Conservation (phyloP, 2,329 filamentous ascomycete genomes). For the Beauveria sp. region DNA sequence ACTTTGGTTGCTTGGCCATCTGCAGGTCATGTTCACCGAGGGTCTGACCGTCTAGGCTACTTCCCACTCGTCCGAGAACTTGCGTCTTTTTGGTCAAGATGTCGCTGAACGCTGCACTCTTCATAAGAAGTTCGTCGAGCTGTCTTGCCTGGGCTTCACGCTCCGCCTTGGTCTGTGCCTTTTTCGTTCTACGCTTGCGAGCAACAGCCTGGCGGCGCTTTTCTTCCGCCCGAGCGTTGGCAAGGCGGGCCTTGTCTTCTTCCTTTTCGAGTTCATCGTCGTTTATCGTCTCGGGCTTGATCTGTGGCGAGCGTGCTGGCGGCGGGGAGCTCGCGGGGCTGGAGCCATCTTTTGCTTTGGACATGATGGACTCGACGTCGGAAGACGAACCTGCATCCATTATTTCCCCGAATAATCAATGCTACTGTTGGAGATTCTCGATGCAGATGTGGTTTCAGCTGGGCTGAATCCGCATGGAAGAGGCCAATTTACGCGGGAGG, state of each 20-base stretch:
- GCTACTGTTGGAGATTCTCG: not conserved
- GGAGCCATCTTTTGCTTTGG: constrained; percentile 8
- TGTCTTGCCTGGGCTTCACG: constrained; percentile 51
- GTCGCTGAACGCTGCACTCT: constrained; percentile 54
- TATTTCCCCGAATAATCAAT: not conserved
- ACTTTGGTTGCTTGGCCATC: constrained; percentile 78
- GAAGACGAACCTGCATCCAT: constrained; percentile 27
- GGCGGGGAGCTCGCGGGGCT: constrained; percentile 14
- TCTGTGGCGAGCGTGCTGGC: not conserved
- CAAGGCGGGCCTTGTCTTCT: constrained; percentile 27
- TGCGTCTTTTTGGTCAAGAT: constrained; percentile 58
- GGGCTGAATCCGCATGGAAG: not conserved
- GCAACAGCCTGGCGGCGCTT: constrained; percentile 30
- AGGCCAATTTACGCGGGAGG: not conserved
- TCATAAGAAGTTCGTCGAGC: constrained; percentile 50
- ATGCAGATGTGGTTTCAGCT: not conserved
- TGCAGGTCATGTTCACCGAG: constrained; percentile 60
- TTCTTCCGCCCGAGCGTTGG: constrained; percentile 43
- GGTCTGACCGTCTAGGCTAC: constrained; percentile 50
- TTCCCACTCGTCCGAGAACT: constrained; percentile 54
- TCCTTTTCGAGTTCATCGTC: constrained; percentile 25
- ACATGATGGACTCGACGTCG: constrained; percentile 22
- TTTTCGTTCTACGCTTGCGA: constrained; percentile 38
- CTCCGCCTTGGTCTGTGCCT: constrained; percentile 44
- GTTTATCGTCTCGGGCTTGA: constrained; percentile 7